Conservation (phyloP, 768 basidiomycete species). For the Leccinum imitatum region DNA sequence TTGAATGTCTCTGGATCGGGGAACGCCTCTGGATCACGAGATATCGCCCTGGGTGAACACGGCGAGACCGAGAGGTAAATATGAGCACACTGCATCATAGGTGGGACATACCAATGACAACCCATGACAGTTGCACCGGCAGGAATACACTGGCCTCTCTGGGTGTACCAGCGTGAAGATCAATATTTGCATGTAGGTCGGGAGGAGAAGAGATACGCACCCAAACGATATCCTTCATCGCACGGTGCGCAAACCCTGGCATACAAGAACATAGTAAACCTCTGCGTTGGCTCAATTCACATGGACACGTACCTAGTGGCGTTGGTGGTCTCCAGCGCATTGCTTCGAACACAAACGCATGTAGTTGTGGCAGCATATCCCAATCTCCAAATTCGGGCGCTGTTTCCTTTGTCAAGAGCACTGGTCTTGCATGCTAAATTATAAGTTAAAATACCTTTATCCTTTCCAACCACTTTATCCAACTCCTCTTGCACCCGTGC, state of each 20-base stretch:
- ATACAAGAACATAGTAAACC: background rate
- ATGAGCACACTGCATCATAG: background rate
- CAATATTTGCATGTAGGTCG: background rate
- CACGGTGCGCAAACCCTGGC: conserved; percentile 55
- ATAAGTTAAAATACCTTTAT: conserved; percentile 12
- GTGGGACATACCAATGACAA: background rate
- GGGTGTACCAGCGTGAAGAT: background rate
- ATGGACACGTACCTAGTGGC: conserved; percentile 26
- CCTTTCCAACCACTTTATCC: conserved; percentile 46
- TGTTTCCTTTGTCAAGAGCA: too few species aligned
- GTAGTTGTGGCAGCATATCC: conserved; percentile 32
- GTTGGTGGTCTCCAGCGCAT: conserved; percentile 36
- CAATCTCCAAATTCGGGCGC: conserved; percentile 36
- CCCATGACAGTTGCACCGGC: background rate
- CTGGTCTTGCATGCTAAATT: background rate
- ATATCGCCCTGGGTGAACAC: background rate
- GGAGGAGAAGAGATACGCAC: conserved; percentile 27
- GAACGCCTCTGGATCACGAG: background rate
- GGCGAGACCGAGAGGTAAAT: background rate
- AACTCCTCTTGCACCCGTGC: conserved; percentile 49
- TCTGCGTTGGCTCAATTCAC: too few species aligned
- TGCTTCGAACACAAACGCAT: conserved; percentile 36
- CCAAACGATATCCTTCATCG: conserved; percentile 62
- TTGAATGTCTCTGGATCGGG: background rate
- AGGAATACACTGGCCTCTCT: background rate